phyloP scores from a whole-genome alignment of 2,329 filamentous ascomycete genomes.

The Verticillium longisporum region DNA sequence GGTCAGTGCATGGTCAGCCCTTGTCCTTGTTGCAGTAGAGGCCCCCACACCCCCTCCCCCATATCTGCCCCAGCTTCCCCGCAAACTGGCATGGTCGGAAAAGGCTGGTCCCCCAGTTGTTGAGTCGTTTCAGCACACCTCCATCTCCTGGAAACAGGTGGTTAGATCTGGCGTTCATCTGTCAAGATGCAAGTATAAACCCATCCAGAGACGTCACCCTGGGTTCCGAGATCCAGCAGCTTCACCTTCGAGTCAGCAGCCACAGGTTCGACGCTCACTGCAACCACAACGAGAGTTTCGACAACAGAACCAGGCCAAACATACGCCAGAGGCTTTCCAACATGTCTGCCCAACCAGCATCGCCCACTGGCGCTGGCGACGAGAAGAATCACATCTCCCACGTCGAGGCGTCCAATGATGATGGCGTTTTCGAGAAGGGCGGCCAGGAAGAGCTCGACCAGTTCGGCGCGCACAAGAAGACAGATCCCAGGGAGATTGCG shows the following conservation, averaged over 20 bases:
- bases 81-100: not conserved
- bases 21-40: not conserved
- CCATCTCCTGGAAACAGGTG: not conserved
- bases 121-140: not conserved
- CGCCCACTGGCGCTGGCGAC: not conserved
- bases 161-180: not conserved
- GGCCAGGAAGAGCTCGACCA: constrained; percentile 22
- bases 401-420: constrained; percentile 2
- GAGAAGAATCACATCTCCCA: constrained; percentile 1
- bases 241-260: not conserved
- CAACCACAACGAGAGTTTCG: not conserved
- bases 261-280: not conserved
- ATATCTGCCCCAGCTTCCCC: not conserved
- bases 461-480: constrained; percentile 30
- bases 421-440: constrained; percentile 9
- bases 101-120: not conserved
- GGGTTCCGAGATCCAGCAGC: not conserved
- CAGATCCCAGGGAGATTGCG: constrained; percentile 27
- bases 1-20: not conserved
- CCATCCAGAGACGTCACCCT: not conserved
- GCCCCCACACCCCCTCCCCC: not conserved
- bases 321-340: not conserved
- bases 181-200: not conserved
- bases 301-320: not conserved
- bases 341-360: not conserved